Conservation (phyloP, 2,329 filamentous ascomycete species). For the Monosporascus sp. region DNA sequence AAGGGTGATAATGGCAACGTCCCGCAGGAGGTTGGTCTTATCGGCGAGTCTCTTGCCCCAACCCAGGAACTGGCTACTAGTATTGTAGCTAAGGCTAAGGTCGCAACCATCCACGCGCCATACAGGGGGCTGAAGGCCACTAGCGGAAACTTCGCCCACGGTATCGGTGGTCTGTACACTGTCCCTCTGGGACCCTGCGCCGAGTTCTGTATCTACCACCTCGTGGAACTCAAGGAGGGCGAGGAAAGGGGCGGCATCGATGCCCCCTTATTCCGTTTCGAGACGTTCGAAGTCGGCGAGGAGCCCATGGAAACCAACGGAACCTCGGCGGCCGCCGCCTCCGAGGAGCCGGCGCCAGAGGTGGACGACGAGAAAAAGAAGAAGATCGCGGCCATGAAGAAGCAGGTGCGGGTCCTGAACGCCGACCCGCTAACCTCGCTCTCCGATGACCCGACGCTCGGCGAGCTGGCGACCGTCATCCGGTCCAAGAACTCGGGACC, state of each 20-base stretch:
- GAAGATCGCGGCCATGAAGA: not conserved
- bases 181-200: conserved; percentile 35
- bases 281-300: conserved; percentile 15
- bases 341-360: not conserved
- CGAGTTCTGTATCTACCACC: conserved; percentile 44
- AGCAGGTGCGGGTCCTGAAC: conserved; percentile 1
- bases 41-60: conserved; percentile 40
- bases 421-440: not conserved
- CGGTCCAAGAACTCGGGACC: conserved; percentile 49
- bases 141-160: conserved; percentile 43
- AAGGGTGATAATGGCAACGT: conserved; percentile 23
- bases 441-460: conserved; percentile 2
- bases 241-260: not conserved
- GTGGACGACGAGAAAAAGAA: not conserved
- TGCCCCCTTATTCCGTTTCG: not conserved
- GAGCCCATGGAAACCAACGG: conserved; percentile 5
- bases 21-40: conserved; percentile 36
- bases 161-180: conserved; percentile 32
- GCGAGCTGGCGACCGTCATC: conserved; percentile 32
- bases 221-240: conserved; percentile 33
- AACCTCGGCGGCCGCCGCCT: not conserved
- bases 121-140: conserved; percentile 48
- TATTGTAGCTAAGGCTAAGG: conserved; percentile 35
- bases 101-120: conserved; percentile 37
- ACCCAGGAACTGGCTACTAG: conserved; percentile 40